A percentile compares a stretch with the other conserved stretches of the same genome.
Evolutionary conservation across 2,329 filamentous ascomycete genomes (phyloP).

Genomic region (Colletotrichum gloeosporioides): DNA sequence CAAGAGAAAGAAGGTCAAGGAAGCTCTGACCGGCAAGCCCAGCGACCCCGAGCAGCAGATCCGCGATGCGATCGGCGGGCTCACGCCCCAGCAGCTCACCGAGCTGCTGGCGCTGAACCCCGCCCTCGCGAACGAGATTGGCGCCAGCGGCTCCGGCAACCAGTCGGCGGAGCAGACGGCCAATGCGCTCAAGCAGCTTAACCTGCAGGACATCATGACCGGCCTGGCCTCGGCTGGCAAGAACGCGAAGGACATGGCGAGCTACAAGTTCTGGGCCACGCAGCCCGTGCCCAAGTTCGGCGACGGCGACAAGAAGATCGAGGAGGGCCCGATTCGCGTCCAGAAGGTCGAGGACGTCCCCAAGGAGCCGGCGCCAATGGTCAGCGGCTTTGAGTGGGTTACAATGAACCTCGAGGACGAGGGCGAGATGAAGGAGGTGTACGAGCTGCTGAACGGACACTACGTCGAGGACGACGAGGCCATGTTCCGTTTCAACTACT

Average conservation of each 20-base stretch:
- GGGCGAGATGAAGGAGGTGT: slow-evolving; percentile 84
- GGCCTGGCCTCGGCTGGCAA: slow-evolving; percentile 79
- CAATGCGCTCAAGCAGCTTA: slow-evolving; percentile 66
- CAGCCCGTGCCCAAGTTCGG: slow-evolving; percentile 92
- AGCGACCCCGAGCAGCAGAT: slow-evolving; percentile 43
- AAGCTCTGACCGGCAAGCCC: slow-evolving; percentile 41
- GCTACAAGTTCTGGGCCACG: slow-evolving; percentile 98
- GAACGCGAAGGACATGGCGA: slow-evolving; percentile 94
- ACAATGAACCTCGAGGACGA: slow-evolving; percentile 85
- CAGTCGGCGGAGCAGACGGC: slow-evolving; percentile 48
- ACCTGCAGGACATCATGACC: slow-evolving; percentile 75
- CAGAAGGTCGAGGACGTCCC: slow-evolving; percentile 81
- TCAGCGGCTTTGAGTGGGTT: slow-evolving; percentile 92
- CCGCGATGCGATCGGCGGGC: slow-evolving; percentile 57
- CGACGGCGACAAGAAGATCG: slow-evolving; percentile 57
- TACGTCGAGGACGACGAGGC: slow-evolving; percentile 98
- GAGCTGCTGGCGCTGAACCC: slow-evolving; percentile 77
- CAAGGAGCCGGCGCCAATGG: slow-evolving; percentile 75
- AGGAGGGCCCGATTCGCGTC: slow-evolving; percentile 84
- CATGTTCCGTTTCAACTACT: slow-evolving; percentile 98
- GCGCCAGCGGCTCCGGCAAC: slow-evolving; percentile 38
- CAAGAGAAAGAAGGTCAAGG: slow-evolving; percentile 67
- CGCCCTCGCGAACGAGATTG: slow-evolving; percentile 68
- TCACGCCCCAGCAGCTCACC: slow-evolving; percentile 62
- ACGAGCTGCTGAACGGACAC: slow-evolving; percentile 88